Conservation (phyloP, 352 stramenopile genomes). For the Peronospora belbahrii region DNA sequence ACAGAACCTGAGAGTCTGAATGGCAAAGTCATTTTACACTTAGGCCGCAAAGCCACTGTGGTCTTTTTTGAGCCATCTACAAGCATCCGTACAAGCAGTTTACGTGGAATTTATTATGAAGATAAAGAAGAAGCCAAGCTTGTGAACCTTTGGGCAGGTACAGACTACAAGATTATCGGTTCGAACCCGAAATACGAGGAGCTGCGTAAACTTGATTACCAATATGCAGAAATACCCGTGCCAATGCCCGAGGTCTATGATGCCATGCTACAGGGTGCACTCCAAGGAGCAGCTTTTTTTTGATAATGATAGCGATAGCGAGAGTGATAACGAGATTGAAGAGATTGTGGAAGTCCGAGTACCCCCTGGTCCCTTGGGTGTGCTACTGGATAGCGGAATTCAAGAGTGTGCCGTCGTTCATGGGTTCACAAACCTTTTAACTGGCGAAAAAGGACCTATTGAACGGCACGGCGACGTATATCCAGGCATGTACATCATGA, state of each 20-base stretch:
- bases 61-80: conserved; percentile 78
- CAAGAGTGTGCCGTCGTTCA: conserved; percentile 74
- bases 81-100: conserved; percentile 61
- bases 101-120: conserved; percentile 75
- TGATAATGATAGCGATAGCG: conserved; percentile 74
- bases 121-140: conserved; percentile 66
- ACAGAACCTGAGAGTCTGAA: conserved; percentile 74
- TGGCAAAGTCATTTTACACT: conserved; percentile 58
- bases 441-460: conserved; percentile 54
- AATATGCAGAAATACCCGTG: conserved; percentile 56
- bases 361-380: conserved; percentile 58
- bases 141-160: conserved; percentile 76
- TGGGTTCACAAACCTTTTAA: conserved; percentile 63
- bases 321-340: conserved; percentile 73
- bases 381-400: conserved; percentile 72
- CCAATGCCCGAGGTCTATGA: conserved; percentile 39
- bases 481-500: conserved; percentile 81
- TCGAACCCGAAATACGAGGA: conserved; percentile 67
- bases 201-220: conserved; percentile 60
- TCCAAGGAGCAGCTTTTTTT: conserved; percentile 74
- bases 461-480: conserved; percentile 55
- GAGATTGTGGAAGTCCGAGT: conserved; percentile 68
- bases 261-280: conserved; percentile 55
- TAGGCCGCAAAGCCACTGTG: conserved; percentile 64
- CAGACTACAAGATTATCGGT: conserved; percentile 77